Base-by-base conservation (phyloP, 1,284 basidiomycete genomes). In the Pseudozyma sp. region DNA sequence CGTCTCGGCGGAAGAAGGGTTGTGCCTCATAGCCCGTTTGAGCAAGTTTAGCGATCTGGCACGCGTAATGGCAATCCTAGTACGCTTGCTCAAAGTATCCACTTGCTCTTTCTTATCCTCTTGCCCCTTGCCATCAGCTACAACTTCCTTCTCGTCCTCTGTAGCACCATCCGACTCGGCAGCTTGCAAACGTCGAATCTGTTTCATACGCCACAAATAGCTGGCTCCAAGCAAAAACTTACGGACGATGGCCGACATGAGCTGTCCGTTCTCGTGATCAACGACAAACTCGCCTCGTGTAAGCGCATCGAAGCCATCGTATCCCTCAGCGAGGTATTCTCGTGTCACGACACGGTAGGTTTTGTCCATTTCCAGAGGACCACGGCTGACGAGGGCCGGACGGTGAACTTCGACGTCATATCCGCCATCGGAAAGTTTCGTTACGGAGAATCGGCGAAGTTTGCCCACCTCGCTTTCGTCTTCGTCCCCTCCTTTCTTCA, bases 221-320 rank as follows among this genome's bases (percentile, higher is more conserved):
- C 63, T 65, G 7, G 74, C 58, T 12, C 93, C 94, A 31, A 96
- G 88, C 5, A 96, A 87, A 85, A 94, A 95, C 78, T 91, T 92
- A 71, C 94, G 89, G 31, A 96, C 92, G 59, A 96, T 90, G 19
- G 88, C 87, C 80, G 91, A 92, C 89, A 93, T 91, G 68, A 93
- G 87, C 75, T 91, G 89, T 0, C 94, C 94, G 59, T 89, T 89
- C 84, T 97, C 94, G 73, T 94, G 91, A 77, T 95, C 93, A 19
- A 96, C 88, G 39, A 95, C 88, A 77, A 91, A 91, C 60, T 81
- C 88, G 85, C 90, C 88, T 6, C 89, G 90, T 77, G 89, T 90
- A 43, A 97, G 87, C 0, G 91, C 88, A 1, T 87, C 86, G 83
- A 91, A 97, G 0, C 94, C 94, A 82, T 96, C 94, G 70, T 93